Base-by-base conservation (phyloP, 2,329 filamentous ascomycete species). In the Grosmannia serpens region DNA sequence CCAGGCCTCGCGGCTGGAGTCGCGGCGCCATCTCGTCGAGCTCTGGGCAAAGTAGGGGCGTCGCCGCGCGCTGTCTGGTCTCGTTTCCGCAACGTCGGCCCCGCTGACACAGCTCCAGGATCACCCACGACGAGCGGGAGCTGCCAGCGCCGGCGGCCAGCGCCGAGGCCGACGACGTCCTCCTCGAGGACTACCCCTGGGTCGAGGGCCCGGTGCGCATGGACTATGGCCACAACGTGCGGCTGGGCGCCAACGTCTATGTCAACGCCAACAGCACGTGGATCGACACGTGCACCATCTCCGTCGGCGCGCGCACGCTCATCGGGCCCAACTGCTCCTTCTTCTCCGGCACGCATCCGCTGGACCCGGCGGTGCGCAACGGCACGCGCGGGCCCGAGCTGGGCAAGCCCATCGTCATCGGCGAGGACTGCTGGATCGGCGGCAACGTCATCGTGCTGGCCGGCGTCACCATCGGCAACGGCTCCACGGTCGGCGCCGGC, bases 391-490 rank as follows among this genome's bases (percentile, higher is more conserved):
- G 90, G 0, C 89, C 89, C 0, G 91, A 96, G 70, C 66, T 74
- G 10, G 91, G 89, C 0, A 83, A 81, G 64, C 81, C 87, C 11
- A 88, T 96, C 61, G 79, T 75, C 38, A 83, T 95, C 57, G 89
- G 86, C 0, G 85, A 90, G 63, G 90, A 95, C 73, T 88, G 88
- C 71, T 90, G 88, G 88, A 71, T 92, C 33, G 88, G 85, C 1
- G 87, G 87, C 0, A 86, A 85, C 66, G 84, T 83, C 6, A 82
- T 77, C 26, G 81, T 95, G 22, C 73, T 91, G 50, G 84, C 88
- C 0, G 90, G 90, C 0, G 84, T 95, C 27, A 91, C 80, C 1
- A 86, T 95, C 63, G 90, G 91, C 0, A 77, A 79, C 58, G 89
- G 90, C 0, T 78, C 75, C 5, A 88, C 85, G 0, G 78, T 95